Evolutionary conservation across 371 early-diverging fungal genomes (phyloP).

Genomic region (Enterocytospora artemiae): DNA sequence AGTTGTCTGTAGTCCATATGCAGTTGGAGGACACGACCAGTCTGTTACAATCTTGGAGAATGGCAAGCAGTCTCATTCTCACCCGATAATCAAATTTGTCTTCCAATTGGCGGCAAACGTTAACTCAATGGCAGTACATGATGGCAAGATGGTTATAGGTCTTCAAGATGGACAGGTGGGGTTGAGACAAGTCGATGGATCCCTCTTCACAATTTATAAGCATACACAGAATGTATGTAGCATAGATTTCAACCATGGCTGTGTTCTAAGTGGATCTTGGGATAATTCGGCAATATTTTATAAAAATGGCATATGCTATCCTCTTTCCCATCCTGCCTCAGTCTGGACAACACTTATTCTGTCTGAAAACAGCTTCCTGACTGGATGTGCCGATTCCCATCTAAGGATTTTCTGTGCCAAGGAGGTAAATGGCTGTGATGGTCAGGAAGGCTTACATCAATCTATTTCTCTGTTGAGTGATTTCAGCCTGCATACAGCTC

Average conservation of each 20-base stretch:
- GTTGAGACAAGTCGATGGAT: not conserved
- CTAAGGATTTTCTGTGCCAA: slow-evolving; percentile 37
- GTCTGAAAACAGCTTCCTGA: slow-evolving; percentile 24
- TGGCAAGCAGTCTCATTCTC: no score
- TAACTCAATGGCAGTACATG: no score
- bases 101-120: no score
- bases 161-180: not conserved
- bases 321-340: slow-evolving; percentile 31
- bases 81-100: no score
- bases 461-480: slow-evolving; percentile 24
- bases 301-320: not conserved
- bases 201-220: slow-evolving; percentile 1
- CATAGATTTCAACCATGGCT: slow-evolving; percentile 20
- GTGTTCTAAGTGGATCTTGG: slow-evolving; percentile 51
- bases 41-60: no score
- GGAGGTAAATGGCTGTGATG: not conserved
- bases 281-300: slow-evolving; percentile 43
- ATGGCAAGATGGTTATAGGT: no score
- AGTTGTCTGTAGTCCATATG: no score
- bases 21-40: no score
- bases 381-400: slow-evolving; percentile 51
- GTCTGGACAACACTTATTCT: slow-evolving; percentile 49
- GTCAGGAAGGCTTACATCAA: no score
- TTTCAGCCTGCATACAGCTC: slow-evolving; percentile 32
- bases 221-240: slow-evolving; percentile 54